Conservation (phyloP, 2,329 filamentous ascomycete genomes). For the Beauveria rudraprayagi region DNA sequence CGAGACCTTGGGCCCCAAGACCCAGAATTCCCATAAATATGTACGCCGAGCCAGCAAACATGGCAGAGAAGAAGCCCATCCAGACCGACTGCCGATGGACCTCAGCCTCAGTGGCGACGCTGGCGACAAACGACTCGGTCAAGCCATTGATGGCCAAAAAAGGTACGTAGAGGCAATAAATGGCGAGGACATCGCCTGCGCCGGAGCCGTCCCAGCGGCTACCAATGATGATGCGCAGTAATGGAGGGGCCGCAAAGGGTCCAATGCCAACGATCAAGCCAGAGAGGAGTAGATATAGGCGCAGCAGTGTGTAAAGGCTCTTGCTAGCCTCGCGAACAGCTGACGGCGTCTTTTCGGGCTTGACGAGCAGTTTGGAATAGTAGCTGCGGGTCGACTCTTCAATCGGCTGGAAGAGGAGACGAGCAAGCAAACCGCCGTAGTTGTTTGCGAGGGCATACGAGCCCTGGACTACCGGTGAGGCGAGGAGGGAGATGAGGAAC, state of each 20-base stretch:
- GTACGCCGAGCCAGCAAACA: slow-evolving; percentile 68
- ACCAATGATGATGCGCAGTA: slow-evolving; percentile 70
- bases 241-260: slow-evolving; percentile 63
- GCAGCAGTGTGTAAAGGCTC: slow-evolving; percentile 58
- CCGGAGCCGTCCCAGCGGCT: slow-evolving; percentile 65
- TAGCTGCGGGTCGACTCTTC: slow-evolving; percentile 89
- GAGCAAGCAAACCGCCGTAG: slow-evolving; percentile 81
- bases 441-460: slow-evolving; percentile 91
- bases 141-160: slow-evolving; percentile 88
- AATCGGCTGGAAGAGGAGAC: slow-evolving; percentile 87
- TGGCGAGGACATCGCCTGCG: slow-evolving; percentile 64
- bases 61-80: slow-evolving; percentile 75
- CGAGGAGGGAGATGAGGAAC: slow-evolving; percentile 71
- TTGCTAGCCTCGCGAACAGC: slow-evolving; percentile 33
- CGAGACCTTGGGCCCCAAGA: slow-evolving; percentile 70
- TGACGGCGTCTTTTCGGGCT: slow-evolving; percentile 18
- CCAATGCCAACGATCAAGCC: slow-evolving; percentile 61
- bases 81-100: slow-evolving; percentile 70
- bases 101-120: slow-evolving; percentile 67
- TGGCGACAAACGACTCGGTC: slow-evolving; percentile 85
- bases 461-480: slow-evolving; percentile 73
- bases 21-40: slow-evolving; percentile 61
- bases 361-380: slow-evolving; percentile 69
- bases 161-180: slow-evolving; percentile 89
- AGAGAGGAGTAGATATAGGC: slow-evolving; percentile 67